Conservation (phyloP, 1,284 basidiomycete species). For the Puccinia coronata region DNA sequence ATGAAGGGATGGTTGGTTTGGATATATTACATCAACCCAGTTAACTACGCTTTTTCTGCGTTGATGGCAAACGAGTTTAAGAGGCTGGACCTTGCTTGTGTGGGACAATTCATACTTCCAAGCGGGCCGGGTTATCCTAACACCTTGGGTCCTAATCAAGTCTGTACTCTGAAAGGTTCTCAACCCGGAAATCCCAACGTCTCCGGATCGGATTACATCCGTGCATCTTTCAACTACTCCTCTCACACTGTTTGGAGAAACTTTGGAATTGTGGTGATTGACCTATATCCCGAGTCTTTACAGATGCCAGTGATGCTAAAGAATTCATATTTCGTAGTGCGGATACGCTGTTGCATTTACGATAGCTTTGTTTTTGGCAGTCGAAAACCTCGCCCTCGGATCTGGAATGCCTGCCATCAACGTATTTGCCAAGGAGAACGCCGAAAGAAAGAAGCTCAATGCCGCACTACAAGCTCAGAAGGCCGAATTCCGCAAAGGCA, state of each 20-base stretch:
- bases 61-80: constrained; percentile 82
- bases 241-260: constrained; percentile 27
- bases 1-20: constrained; percentile 90
- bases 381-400: constrained; percentile 34
- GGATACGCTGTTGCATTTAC: constrained; percentile 26
- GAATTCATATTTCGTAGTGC: constrained; percentile 1
- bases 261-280: constrained; percentile 35
- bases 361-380: constrained; percentile 20
- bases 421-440: constrained; percentile 43
- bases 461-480: constrained; percentile 66
- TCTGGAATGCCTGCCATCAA: constrained; percentile 36
- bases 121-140: constrained; percentile 59
- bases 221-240: constrained; percentile 63
- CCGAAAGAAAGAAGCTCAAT: constrained; percentile 63
- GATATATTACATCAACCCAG: constrained; percentile 69
- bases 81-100: constrained; percentile 61
- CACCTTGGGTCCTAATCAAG: constrained; percentile 55
- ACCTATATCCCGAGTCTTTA: not conserved
- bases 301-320: not conserved
- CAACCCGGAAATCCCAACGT: constrained; percentile 57
- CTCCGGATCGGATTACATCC: constrained; percentile 63
- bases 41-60: constrained; percentile 70
- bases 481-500: constrained; percentile 42
- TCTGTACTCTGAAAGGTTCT: constrained; percentile 62
- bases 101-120: constrained; percentile 57